Percentiles rank a stretch among this genome's conserved stretches.
phyloP scores from a whole-genome alignment of 139 green algal genomes.

The Astrephomene gubernaculifera region DNA sequence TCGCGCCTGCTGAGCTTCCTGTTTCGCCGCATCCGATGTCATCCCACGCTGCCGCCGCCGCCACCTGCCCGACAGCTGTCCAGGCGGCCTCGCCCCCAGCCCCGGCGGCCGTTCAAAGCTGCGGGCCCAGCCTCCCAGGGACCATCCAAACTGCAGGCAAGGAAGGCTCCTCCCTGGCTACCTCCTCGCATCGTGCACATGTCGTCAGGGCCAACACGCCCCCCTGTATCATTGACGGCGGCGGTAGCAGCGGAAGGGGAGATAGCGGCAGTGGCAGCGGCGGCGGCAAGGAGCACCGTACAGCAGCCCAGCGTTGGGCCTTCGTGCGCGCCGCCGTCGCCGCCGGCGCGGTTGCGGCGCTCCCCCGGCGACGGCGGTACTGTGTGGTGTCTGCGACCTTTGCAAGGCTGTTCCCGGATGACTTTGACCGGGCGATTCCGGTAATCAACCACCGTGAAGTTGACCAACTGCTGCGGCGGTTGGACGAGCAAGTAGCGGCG shows the following conservation, averaged over 20 bases:
- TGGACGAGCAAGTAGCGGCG: conserved; percentile 35
- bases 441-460: conserved; percentile 64
- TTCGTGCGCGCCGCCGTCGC: conserved; percentile 5
- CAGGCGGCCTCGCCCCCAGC: too few species aligned
- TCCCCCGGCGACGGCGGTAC: not conserved
- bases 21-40: not conserved
- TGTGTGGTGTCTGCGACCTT: conserved; percentile 47
- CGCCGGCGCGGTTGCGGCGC: conserved; percentile 8
- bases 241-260: not conserved
- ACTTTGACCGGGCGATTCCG: conserved; percentile 69
- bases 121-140: too few species aligned
- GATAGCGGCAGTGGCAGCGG: not conserved
- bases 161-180: not conserved
- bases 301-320: conserved; percentile 3
- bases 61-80: not conserved
- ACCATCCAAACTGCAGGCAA: too few species aligned
- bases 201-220: not conserved
- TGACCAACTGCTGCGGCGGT: conserved; percentile 60
- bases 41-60: not conserved
- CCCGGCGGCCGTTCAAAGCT: too few species aligned
- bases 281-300: not conserved
- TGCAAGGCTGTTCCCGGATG: conserved; percentile 59
- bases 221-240: not conserved
- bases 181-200: not conserved
- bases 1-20: not conserved